Percentiles rank a stretch among this genome's conserved stretches.
Conservation (phyloP, 2,329 filamentous ascomycete species). For the Ilyonectria mors-panacis region DNA sequence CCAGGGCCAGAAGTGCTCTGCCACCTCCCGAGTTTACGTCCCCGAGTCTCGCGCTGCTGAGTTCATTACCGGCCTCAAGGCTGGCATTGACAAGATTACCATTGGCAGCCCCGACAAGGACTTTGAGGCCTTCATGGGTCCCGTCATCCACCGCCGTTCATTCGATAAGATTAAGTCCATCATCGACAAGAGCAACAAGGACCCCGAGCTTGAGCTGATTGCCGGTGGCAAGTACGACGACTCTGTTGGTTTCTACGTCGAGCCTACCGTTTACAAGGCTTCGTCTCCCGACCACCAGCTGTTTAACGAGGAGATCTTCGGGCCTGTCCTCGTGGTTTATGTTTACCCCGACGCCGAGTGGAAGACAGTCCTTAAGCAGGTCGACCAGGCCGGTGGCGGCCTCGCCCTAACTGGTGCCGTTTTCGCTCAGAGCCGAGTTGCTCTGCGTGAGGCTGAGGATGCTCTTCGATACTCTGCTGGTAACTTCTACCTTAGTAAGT, state of each 20-base stretch:
- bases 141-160: conserved; percentile 85
- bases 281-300: conserved; percentile 81
- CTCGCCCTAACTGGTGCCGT: conserved; percentile 65
- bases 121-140: conserved; percentile 83
- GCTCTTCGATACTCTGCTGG: conserved; percentile 68
- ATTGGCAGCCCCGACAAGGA: conserved; percentile 79
- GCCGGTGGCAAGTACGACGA: conserved; percentile 83
- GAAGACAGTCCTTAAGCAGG: conserved; percentile 51
- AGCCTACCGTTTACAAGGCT: conserved; percentile 85
- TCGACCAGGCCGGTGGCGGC: conserved; percentile 60
- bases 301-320: conserved; percentile 85
- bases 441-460: conserved; percentile 65
- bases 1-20: conserved; percentile 93
- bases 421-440: conserved; percentile 64
- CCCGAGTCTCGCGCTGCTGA: conserved; percentile 81
- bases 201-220: conserved; percentile 79
- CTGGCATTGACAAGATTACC: conserved; percentile 78
- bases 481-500: conserved; percentile 68
- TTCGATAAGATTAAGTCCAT: conserved; percentile 85
- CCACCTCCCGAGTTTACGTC: conserved; percentile 85
- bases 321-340: conserved; percentile 80
- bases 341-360: conserved; percentile 79
- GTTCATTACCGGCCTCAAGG: conserved; percentile 76
- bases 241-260: conserved; percentile 84
- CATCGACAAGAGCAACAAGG: conserved; percentile 85